Percentiles rank a stretch among this genome's conserved stretches.
These are phyloP conservation scores for Stylosanthes scabra DNA, from an alignment of 331 rosid genomes.

Conservation along the genomic window DNA sequence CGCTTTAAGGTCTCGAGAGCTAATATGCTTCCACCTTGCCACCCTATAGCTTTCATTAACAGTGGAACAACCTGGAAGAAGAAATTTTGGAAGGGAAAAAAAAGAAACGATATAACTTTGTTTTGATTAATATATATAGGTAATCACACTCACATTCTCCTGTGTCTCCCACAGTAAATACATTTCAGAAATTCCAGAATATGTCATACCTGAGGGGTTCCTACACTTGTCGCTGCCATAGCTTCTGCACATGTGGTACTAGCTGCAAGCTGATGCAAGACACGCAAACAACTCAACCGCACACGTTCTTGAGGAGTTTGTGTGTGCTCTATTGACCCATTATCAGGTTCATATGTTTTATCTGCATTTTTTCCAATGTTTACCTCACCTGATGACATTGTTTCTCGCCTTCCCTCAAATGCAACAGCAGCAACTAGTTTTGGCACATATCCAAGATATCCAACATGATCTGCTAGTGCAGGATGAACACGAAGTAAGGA, in stretches of 20 bases:
- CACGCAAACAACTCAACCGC: conserved; percentile 97
- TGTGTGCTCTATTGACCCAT: conserved; percentile 63
- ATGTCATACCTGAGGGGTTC: conserved; percentile 89
- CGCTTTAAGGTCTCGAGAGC: conserved; percentile 99
- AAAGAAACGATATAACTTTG: background rate
- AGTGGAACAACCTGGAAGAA: conserved; percentile 91
- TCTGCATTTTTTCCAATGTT: conserved; percentile 61
- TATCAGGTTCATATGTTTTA: conserved; percentile 56
- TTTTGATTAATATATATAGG: background rate
- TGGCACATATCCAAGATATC: conserved; percentile 99
- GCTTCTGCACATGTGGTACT: conserved; percentile 99
- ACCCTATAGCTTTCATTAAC: conserved; percentile 98
- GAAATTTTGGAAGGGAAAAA: conserved; percentile 7
- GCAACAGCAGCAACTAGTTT: conserved; percentile 98
- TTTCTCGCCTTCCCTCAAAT: conserved; percentile 93
- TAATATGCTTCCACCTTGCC: conserved; percentile 99
- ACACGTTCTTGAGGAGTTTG: conserved; percentile 98
- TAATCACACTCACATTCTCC: background rate
- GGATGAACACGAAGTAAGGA: conserved; percentile 97
- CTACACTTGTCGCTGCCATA: conserved; percentile 99
- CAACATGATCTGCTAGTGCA: conserved; percentile 97
- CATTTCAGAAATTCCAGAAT: background rate
- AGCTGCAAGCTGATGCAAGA: conserved; percentile 98
- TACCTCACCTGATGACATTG: conserved; percentile 85
- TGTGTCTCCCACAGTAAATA: background rate